Evolutionary conservation across 306 rosid genomes (phyloP).

Genomic region (Rubus parviflorus): DNA sequence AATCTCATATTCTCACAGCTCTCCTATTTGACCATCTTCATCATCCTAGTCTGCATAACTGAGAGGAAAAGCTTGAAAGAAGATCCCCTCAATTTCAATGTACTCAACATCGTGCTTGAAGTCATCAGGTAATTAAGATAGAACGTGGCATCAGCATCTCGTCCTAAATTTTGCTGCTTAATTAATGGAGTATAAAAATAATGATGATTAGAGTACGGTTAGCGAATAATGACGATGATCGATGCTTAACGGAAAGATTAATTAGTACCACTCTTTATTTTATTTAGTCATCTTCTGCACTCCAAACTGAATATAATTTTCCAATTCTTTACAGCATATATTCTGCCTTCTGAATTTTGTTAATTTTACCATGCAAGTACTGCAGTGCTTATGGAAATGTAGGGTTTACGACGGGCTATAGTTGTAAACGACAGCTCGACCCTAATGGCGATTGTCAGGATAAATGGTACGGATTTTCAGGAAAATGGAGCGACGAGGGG

Average conservation of each 20-base stretch:
- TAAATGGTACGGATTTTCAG: slow-evolving; percentile 55
- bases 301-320: too few relatives aligned
- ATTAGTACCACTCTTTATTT: too few relatives aligned
- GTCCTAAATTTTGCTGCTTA: too few relatives aligned
- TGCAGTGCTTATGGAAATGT: slow-evolving; percentile 87
- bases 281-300: too few relatives aligned
- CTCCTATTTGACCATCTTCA: slow-evolving; percentile 54
- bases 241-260: too few relatives aligned
- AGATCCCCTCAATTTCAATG: slow-evolving; percentile 68
- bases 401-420: slow-evolving; percentile 65
- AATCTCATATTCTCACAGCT: slow-evolving; percentile 50
- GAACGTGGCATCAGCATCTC: background rate
- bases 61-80: slow-evolving; percentile 51
- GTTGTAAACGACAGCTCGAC: slow-evolving; percentile 49
- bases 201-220: too few relatives aligned
- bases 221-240: too few relatives aligned
- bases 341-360: background rate
- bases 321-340: background rate
- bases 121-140: slow-evolving; percentile 39
- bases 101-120: slow-evolving; percentile 53
- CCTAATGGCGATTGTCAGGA: slow-evolving; percentile 36
- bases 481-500: slow-evolving; percentile 59
- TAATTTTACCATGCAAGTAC: background rate
- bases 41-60: slow-evolving; percentile 56
- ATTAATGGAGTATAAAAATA: too few relatives aligned